phyloP scores from a whole-genome alignment of 2,329 filamentous ascomycete genomes.

The Venturia carpophila region DNA sequence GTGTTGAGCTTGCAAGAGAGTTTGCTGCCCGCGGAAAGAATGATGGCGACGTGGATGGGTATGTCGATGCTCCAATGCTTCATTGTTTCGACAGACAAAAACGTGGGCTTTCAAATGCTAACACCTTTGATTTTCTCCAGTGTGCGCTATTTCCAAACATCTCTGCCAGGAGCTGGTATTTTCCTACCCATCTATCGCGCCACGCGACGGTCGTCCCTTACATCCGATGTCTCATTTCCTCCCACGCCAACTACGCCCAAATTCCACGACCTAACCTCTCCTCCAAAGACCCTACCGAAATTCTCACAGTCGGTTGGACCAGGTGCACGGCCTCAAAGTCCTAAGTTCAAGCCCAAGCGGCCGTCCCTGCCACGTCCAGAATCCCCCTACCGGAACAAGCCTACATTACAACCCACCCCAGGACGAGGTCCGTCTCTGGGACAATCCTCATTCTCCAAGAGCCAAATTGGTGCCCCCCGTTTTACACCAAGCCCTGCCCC shows the following conservation, averaged over 20 bases:
- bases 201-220: constrained; percentile 55
- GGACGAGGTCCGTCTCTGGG: constrained; percentile 50
- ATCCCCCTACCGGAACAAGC: constrained; percentile 67
- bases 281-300: constrained; percentile 58
- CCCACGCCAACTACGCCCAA: constrained; percentile 60
- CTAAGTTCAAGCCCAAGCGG: constrained; percentile 61
- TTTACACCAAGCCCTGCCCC: constrained; percentile 55
- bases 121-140: constrained; percentile 26
- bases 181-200: constrained; percentile 85
- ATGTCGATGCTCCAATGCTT: constrained; percentile 30
- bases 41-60: constrained; percentile 92
- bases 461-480: constrained; percentile 46
- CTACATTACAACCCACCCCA: constrained; percentile 47
- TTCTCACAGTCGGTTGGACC: constrained; percentile 86
- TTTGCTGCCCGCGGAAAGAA: constrained; percentile 86
- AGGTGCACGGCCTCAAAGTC: constrained; percentile 58
- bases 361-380: constrained; percentile 81
- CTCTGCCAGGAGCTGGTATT: constrained; percentile 74
- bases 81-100: background rate
- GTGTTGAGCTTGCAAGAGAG: constrained; percentile 77
- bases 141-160: constrained; percentile 71
- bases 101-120: background rate
- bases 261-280: constrained; percentile 25
- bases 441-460: constrained; percentile 49
- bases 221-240: constrained; percentile 48